Conservation (phyloP, 768 basidiomycete species). For the Psilocybe sp. region DNA sequence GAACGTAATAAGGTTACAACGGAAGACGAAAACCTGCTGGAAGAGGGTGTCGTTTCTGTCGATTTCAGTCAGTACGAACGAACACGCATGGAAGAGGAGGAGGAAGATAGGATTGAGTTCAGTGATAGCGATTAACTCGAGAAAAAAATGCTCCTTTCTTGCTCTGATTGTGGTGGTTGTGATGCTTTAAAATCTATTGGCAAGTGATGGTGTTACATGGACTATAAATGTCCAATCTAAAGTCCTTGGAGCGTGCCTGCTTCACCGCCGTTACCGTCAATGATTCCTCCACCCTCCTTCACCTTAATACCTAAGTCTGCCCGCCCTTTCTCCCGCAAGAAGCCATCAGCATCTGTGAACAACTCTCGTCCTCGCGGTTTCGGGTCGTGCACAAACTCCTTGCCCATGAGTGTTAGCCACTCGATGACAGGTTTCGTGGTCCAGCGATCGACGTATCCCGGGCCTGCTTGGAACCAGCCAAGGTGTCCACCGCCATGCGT, state of each 20-base stretch:
- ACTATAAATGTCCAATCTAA: conserved; percentile 26
- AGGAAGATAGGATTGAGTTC: conserved; percentile 70
- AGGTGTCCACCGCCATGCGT: conserved; percentile 74
- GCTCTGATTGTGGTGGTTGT: background rate
- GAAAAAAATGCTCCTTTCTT: background rate
- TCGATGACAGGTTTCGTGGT: conserved; percentile 69
- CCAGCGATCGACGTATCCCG: conserved; percentile 52
- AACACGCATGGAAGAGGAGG: conserved; percentile 55
- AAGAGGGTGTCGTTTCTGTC: conserved; percentile 85
- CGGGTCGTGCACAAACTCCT: conserved; percentile 42
- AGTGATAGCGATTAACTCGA: conserved; percentile 81
- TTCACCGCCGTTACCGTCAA: conserved; percentile 52
- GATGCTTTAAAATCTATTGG: conserved; percentile 1
- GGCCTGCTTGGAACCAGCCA: conserved; percentile 73
- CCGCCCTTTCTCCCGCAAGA: conserved; percentile 55
- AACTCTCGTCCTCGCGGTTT: conserved; percentile 28
- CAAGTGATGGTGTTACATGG: background rate
- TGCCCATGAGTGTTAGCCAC: conserved; percentile 60
- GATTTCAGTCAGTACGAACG: conserved; percentile 90
- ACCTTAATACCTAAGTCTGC: conserved; percentile 58
- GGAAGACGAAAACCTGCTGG: conserved; percentile 77
- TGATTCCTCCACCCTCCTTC: conserved; percentile 48
- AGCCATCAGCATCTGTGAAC: conserved; percentile 53
- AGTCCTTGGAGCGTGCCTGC: conserved; percentile 61
- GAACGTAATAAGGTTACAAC: conserved; percentile 70